phyloP scores from a whole-genome alignment of 1,284 basidiomycete genomes.

The Wolfiporia cocos region DNA sequence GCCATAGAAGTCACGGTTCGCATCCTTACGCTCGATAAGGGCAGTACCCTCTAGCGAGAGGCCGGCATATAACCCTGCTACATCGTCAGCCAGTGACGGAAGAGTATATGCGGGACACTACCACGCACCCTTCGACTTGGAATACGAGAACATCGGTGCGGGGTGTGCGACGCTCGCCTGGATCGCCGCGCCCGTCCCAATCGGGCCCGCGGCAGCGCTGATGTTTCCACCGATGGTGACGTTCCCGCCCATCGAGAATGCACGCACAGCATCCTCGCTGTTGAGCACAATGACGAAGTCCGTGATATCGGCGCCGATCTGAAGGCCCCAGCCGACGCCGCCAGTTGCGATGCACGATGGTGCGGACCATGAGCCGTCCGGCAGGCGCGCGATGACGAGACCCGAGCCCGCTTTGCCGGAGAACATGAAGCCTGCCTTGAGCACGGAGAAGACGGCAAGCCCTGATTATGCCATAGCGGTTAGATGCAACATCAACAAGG shows the following conservation, averaged over 20 bases:
- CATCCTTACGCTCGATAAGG: slow-evolving; percentile 92
- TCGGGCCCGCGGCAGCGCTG: slow-evolving; percentile 83
- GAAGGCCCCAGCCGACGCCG: slow-evolving; percentile 93
- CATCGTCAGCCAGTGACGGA: too few species aligned
- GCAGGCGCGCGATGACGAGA: slow-evolving; percentile 89
- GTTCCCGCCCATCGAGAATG: slow-evolving; percentile 94
- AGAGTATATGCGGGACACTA: neutral
- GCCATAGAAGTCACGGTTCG: slow-evolving; percentile 94
- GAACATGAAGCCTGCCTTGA: slow-evolving; percentile 95
- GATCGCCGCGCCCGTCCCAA: slow-evolving; percentile 92
- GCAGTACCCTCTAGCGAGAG: slow-evolving; percentile 93
- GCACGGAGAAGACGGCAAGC: slow-evolving; percentile 91
- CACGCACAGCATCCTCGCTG: slow-evolving; percentile 91
- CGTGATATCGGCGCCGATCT: slow-evolving; percentile 87
- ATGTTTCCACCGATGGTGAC: slow-evolving; percentile 91
- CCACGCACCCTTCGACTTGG: slow-evolving; percentile 81
- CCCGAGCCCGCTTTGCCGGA: slow-evolving; percentile 95
- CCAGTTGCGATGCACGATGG: slow-evolving; percentile 98
- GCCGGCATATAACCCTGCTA: slow-evolving; percentile 94
- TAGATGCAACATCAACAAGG: slow-evolving; percentile 11
- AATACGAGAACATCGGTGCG: slow-evolving; percentile 97
- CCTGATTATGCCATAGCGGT: slow-evolving; percentile 38
- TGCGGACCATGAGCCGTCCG: slow-evolving; percentile 96
- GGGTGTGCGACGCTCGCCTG: slow-evolving; percentile 87
- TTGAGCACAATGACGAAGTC: slow-evolving; percentile 95